Percentiles rank a stretch among this genome's conserved stretches.
These are phyloP conservation scores for Albatrellus ellisii DNA, from an alignment of 768 basidiomycete species.

Conservation along the genomic window DNA sequence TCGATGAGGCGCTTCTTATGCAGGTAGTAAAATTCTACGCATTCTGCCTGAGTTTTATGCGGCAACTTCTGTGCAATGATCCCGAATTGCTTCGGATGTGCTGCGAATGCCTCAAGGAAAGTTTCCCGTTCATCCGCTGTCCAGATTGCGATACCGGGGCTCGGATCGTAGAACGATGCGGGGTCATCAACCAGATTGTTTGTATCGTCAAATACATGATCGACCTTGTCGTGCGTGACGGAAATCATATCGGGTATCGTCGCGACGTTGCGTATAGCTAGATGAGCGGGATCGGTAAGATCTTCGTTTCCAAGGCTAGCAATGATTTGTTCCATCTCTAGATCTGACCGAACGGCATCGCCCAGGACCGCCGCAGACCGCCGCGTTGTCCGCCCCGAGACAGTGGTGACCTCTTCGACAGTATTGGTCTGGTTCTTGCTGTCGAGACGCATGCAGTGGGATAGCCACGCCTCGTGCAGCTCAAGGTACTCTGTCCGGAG, in stretches of 20 bases:
- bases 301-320: constrained; percentile 90
- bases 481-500: constrained; percentile 54
- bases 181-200: constrained; percentile 72
- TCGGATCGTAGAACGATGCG: constrained; percentile 57
- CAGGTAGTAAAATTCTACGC: constrained; percentile 88
- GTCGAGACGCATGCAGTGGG: constrained; percentile 59
- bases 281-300: constrained; percentile 79
- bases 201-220: constrained; percentile 71
- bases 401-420: constrained; percentile 20
- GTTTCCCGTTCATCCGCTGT: constrained; percentile 69
- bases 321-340: constrained; percentile 96
- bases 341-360: constrained; percentile 85
- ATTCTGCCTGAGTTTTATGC: constrained; percentile 79
- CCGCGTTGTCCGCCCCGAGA: constrained; percentile 47
- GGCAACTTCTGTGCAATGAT: constrained; percentile 69
- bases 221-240: constrained; percentile 44
- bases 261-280: constrained; percentile 79
- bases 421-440: constrained; percentile 34
- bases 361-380: constrained; percentile 60
- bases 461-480: constrained; percentile 61
- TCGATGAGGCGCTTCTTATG: constrained; percentile 85
- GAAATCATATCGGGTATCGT: constrained; percentile 85
- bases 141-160: constrained; percentile 76
- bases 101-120: constrained; percentile 72
- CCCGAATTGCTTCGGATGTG: constrained; percentile 92